Percentiles rank a stretch among this genome's conserved stretches.
phyloP scores from a whole-genome alignment of 257 asterid genomes.

The Cinchona pubescens region DNA sequence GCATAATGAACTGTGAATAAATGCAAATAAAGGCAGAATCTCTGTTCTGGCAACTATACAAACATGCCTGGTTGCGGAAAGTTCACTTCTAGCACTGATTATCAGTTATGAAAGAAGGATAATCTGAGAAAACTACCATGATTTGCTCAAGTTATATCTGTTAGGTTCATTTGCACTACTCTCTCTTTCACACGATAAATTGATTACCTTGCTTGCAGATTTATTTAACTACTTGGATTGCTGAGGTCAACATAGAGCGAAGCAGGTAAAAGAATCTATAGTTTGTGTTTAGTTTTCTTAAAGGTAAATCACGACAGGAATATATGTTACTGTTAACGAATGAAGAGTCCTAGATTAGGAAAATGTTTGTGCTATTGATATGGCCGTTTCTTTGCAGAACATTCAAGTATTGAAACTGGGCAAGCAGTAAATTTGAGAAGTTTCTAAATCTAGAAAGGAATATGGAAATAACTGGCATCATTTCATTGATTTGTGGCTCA shows the following conservation, averaged over 20 bases:
- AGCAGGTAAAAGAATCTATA: conserved; percentile 39
- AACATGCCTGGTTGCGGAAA: not conserved
- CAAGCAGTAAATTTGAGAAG: not conserved
- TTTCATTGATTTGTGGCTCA: not conserved
- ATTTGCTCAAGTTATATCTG: not conserved
- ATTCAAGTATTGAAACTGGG: not conserved
- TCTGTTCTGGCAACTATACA: not conserved
- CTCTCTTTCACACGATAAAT: not conserved
- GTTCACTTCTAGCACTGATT: not conserved
- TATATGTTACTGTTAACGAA: not conserved
- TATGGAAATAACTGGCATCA: too few relatives aligned
- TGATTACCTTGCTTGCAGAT: conserved; percentile 36
- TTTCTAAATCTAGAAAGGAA: not conserved
- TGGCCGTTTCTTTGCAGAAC: not conserved
- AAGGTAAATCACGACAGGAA: not conserved
- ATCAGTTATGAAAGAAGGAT: not conserved
- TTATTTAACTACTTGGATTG: conserved; percentile 68
- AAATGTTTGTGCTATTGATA: not conserved
- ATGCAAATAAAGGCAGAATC: not conserved
- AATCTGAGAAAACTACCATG: not conserved
- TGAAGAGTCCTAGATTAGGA: not conserved
- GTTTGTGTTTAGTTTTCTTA: not conserved
- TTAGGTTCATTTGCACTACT: not conserved
- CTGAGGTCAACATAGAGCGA: conserved; percentile 66
- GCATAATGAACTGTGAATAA: not conserved